Evolutionary conservation across 305 asterid species (phyloP).

Genomic region (Petunia hybrid): DNA sequence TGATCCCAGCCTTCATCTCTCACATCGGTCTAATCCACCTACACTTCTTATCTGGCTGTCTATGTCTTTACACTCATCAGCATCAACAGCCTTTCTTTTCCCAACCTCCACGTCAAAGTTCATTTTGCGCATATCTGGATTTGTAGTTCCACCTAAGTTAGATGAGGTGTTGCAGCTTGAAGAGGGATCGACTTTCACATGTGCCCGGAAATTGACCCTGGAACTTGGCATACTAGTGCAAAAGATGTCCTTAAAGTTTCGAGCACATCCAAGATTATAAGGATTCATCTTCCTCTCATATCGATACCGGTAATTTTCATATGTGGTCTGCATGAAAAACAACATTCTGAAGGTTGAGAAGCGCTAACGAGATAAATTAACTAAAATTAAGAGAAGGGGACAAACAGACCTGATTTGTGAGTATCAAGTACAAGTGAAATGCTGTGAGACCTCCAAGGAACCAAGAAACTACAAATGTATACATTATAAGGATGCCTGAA

Average conservation of each 20-base stretch:
- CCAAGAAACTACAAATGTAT: conserved; percentile 53
- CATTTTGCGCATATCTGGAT: conserved; percentile 33
- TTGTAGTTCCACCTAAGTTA: conserved; percentile 30
- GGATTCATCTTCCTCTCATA: conserved; percentile 48
- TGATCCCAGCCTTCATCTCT: conserved; percentile 36
- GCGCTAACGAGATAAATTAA: not conserved
- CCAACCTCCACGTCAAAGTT: conserved; percentile 45
- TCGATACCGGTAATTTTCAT: conserved; percentile 50
- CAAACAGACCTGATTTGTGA: conserved; percentile 52
- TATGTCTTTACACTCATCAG: conserved; percentile 42
- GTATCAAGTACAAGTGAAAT: conserved; percentile 54
- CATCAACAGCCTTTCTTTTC: conserved; percentile 40
- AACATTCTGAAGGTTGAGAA: not conserved
- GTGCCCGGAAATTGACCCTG: conserved; percentile 41
- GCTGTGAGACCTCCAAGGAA: conserved; percentile 62
- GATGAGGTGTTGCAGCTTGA: conserved; percentile 28
- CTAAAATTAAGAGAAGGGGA: not conserved
- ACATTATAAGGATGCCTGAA: conserved; percentile 46
- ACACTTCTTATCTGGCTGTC: conserved; percentile 32
- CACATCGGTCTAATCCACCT: conserved; percentile 49
- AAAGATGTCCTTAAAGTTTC: conserved; percentile 34
- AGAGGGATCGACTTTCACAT: conserved; percentile 31
- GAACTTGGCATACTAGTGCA: conserved; percentile 29
- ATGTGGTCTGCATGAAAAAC: conserved; percentile 50
- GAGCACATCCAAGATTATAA: conserved; percentile 35